These are phyloP conservation scores for Apiospora koreana DNA, from an alignment of 2,329 filamentous ascomycete species.

Conservation along the genomic window DNA sequence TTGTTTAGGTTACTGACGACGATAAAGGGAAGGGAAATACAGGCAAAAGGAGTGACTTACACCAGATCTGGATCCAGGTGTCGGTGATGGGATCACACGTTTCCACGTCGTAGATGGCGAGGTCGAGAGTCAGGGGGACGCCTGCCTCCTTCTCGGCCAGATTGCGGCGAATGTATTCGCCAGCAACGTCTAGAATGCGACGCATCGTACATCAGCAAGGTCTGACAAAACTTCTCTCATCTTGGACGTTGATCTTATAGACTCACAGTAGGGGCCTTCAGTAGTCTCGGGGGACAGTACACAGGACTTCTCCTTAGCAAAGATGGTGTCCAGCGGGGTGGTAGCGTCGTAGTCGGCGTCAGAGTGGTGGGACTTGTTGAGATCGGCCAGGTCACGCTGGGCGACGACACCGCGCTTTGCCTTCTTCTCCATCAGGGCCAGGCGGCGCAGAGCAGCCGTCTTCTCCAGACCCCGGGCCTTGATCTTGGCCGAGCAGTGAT, in stretches of 20 bases:
- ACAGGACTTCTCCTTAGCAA: slow-evolving; percentile 46
- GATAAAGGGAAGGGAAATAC: background rate
- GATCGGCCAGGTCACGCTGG: slow-evolving; percentile 34
- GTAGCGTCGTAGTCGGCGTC: slow-evolving; percentile 29
- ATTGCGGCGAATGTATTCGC: slow-evolving; percentile 51
- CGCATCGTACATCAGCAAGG: background rate
- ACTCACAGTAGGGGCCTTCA: slow-evolving; percentile 53
- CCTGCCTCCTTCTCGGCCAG: slow-evolving; percentile 50
- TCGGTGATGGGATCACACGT: slow-evolving; percentile 53
- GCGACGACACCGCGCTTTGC: slow-evolving; percentile 16
- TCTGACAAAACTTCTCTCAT: background rate
- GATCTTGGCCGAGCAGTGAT: slow-evolving; percentile 48
- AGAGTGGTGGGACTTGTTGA: slow-evolving; percentile 33
- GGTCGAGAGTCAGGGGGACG: slow-evolving; percentile 49
- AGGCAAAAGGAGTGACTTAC: slow-evolving; percentile 9
- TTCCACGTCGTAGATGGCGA: slow-evolving; percentile 55
- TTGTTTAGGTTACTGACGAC: background rate
- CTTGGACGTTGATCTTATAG: background rate
- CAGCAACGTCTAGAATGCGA: slow-evolving; percentile 41
- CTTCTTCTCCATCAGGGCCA: slow-evolving; percentile 37
- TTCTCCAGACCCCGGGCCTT: slow-evolving; percentile 46
- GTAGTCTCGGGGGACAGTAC: slow-evolving; percentile 53
- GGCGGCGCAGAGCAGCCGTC: slow-evolving; percentile 46
- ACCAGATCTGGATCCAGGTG: slow-evolving; percentile 55
- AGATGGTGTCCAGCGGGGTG: slow-evolving; percentile 38